Evolutionary conservation across 2,329 filamentous ascomycete genomes (phyloP).

Genomic region (Byssochlamys sp.): DNA sequence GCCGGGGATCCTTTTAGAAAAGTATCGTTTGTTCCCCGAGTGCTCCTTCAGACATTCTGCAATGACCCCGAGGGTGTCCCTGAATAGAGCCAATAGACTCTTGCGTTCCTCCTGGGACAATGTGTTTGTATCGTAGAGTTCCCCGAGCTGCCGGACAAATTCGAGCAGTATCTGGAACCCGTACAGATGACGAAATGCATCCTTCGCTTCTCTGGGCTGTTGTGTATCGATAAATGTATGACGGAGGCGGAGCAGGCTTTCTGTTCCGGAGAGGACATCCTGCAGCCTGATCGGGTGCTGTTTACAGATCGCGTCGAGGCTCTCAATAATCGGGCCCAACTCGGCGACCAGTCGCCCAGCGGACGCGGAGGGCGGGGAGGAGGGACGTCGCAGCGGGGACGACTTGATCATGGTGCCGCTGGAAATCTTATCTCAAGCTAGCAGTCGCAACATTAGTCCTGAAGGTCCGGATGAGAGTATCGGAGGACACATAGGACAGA

Average conservation of each 20-base stretch:
- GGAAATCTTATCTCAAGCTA: slow-evolving; percentile 21
- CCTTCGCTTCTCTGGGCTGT: slow-evolving; percentile 49
- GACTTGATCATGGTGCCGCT: slow-evolving; percentile 22
- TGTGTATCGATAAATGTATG: slow-evolving; percentile 51
- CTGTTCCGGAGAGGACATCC: slow-evolving; percentile 37
- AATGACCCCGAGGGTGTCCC: slow-evolving; percentile 49
- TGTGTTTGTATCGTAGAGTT: slow-evolving; percentile 59
- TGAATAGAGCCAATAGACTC: slow-evolving; percentile 58
- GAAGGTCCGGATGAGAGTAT: neutral
- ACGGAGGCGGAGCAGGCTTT: slow-evolving; percentile 55
- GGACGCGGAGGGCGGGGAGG: slow-evolving; percentile 20
- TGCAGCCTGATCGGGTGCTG: slow-evolving; percentile 21
- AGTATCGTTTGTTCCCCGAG: slow-evolving; percentile 79
- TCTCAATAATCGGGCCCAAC: slow-evolving; percentile 28
- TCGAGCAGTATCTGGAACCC: slow-evolving; percentile 69
- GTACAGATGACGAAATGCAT: slow-evolving; percentile 70
- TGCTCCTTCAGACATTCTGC: slow-evolving; percentile 68
- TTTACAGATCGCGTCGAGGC: slow-evolving; percentile 25
- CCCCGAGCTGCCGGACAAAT: slow-evolving; percentile 60
- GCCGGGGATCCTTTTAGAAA: slow-evolving; percentile 62
- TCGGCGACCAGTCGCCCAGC: slow-evolving; percentile 28
- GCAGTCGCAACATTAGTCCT: slow-evolving; percentile 4
- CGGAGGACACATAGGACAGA: neutral
- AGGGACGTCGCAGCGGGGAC: slow-evolving; percentile 16
- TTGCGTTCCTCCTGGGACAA: slow-evolving; percentile 54